Base-by-base conservation (phyloP, 495 filamentous ascomycete species). In the Apodospora peruviana region DNA sequence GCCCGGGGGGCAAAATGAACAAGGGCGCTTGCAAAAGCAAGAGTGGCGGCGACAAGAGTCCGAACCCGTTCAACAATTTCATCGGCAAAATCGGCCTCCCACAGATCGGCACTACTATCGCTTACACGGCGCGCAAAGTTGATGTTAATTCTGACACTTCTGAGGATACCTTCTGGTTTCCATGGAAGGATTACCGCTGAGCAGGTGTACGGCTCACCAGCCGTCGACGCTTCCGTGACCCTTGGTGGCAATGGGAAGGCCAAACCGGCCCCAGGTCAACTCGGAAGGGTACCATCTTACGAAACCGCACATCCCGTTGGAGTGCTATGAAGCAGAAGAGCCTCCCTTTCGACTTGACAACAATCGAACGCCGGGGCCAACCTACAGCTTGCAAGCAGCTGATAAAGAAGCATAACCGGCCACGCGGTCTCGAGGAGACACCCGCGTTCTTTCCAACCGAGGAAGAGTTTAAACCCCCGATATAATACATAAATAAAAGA, bases 401-500 rank as follows among this genome's bases (percentile, higher is more conserved):
- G 2, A 72, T 76, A 21, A 91, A 91, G 70, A 78, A 79, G 60
- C 77, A 80, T 59, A 80, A 80, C 48, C 79, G 93, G 29, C 87
- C 86, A 18, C 89, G 91, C 67, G 88, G 83, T 29, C 73, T 99
- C 23, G 77, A 84, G 57, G 93, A 99, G 58, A 93, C 94, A 35
- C 94, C 91, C 7, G 91, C 90, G 2, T 99, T 87, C 64, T 76
- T 84, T 51, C 94, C 93, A 36, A 95, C 88, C 0, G 83, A 87
- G 62, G 90, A 96, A 55, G 90, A 99, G 65, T 99, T 90, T 71
- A 88, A 84, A 58, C 90, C 96, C 59, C 93, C 94, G 2, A 81
- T 95, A 53, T 83, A 85, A 62, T 99, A 95, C 64, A 91, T 99
- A 42, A 78, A 81, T 55, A 95, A 88, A 61, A n/a, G n/a, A 96